Percentiles rank a stretch among this genome's conserved stretches.
Conservation (phyloP, 495 filamentous ascomycete genomes). For the Aspergillus kassunensis region DNA sequence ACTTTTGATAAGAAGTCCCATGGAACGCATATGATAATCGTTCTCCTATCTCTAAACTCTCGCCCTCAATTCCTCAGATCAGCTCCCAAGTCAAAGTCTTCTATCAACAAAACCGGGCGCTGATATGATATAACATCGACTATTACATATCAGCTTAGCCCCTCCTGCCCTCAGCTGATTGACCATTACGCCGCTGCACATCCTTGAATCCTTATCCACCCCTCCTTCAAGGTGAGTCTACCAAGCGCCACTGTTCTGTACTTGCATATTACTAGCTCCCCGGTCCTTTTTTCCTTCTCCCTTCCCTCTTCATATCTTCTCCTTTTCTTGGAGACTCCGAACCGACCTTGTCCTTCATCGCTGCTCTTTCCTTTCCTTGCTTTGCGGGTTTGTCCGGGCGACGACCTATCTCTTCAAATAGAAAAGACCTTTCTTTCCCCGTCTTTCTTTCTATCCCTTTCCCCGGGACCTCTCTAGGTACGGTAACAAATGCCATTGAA, state of each 20-base stretch:
- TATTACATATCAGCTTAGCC: slow-evolving; percentile 5
- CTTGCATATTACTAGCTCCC: slow-evolving; percentile 26
- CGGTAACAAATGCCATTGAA: slow-evolving; percentile 8
- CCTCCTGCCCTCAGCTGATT: slow-evolving; percentile 29
- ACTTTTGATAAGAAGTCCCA: too few relatives aligned
- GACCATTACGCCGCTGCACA: too few relatives aligned
- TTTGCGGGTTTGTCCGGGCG: slow-evolving; percentile 28
- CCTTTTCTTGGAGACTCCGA: slow-evolving; percentile 16
- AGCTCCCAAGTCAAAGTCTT: slow-evolving; percentile 8
- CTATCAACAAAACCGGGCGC: too few relatives aligned
- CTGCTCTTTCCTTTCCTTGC: slow-evolving; percentile 13
- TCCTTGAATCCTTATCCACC: slow-evolving; percentile 27
- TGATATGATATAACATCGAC: neutral
- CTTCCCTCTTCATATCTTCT: neutral
- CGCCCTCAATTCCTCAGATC: too few relatives aligned
- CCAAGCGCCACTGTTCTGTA: slow-evolving; percentile 13
- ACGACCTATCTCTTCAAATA: slow-evolving; percentile 21
- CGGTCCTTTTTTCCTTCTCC: slow-evolving; percentile 19
- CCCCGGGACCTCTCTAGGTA: slow-evolving; percentile 5
- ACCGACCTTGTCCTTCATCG: slow-evolving; percentile 14
- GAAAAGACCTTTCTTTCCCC: slow-evolving; percentile 2
- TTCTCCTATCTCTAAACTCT: too few relatives aligned
- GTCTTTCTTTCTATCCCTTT: neutral
- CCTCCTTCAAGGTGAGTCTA: slow-evolving; percentile 11
- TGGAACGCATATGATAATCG: too few relatives aligned